phyloP scores from a whole-genome alignment of 1,139 yeast genomes.

The Candida neerlandica region DNA sequence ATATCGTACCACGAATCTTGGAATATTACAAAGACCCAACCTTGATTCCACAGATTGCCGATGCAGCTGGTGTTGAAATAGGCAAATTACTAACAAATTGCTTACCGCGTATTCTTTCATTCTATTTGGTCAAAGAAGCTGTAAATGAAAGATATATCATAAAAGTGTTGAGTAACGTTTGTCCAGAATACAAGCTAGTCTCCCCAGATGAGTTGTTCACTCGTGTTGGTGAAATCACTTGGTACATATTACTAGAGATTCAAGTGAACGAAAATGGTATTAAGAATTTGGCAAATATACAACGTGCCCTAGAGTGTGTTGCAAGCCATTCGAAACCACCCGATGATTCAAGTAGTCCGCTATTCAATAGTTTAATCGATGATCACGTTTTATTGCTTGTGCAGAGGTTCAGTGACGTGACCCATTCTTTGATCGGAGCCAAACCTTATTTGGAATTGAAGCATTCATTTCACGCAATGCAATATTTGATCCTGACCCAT shows the following conservation, averaged over 20 bases:
- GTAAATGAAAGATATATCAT: conserved; percentile 55
- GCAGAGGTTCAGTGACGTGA: conserved; percentile 73
- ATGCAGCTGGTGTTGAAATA: conserved; percentile 36
- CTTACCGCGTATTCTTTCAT: conserved; percentile 43
- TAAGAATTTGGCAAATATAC: conserved; percentile 35
- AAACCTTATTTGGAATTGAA: conserved; percentile 74
- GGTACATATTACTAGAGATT: conserved; percentile 44
- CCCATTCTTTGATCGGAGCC: conserved; percentile 71
- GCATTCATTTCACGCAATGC: conserved; percentile 73
- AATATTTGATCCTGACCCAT: conserved; percentile 64
- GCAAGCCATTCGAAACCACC: conserved; percentile 27
- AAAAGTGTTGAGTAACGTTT: conserved; percentile 55
- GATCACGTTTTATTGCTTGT: conserved; percentile 75
- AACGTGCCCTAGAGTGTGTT: conserved; percentile 43
- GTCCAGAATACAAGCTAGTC: conserved; percentile 43
- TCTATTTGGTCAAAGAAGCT: conserved; percentile 40
- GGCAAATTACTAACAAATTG: conserved; percentile 38
- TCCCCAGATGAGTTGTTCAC: conserved; percentile 48
- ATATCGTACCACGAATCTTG: conserved; percentile 76
- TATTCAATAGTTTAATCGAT: conserved; percentile 39
- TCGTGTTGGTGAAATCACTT: conserved; percentile 45
- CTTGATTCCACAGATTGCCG: conserved; percentile 57
- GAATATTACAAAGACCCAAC: conserved; percentile 61
- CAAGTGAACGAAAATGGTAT: conserved; percentile 34
- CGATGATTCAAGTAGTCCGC: conserved; percentile 14